Evolutionary conservation across 2,329 filamentous ascomycete genomes (phyloP), one percentile per base, ranked within the genome.

Genomic region (Alternaria viburni): DNA sequence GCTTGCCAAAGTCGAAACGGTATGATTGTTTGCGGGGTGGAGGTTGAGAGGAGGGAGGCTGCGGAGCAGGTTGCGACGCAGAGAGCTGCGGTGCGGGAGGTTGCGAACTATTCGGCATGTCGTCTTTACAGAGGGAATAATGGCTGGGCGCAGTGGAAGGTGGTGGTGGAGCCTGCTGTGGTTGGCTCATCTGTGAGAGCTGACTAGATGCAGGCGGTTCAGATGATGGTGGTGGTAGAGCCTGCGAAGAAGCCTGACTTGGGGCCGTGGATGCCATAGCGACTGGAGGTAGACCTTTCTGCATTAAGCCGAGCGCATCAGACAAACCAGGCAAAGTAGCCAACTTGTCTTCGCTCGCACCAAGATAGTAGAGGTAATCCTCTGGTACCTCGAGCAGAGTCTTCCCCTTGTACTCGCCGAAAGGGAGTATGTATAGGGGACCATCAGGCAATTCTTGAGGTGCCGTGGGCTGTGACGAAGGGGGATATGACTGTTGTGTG

Each of bases 161-260:
- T 11, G 36, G 36, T 3, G 4, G 32, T 9, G 4, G n/a, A 3
- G 9, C 9, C 9, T 41, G 36, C n/a, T 36, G 21, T 21, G 21
- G 21, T 21, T 21, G 21, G 21, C 21, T 21, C 21, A 21, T 21
- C 21, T 21, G 21, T 21, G 21, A 21, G 21, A 21, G 21, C 21
- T 21, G 21, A 21, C 21, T 36, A 3, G 32, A 36, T 3, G 32
- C 32, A 36, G 32, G 15, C 32, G 32, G 15, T 36, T 3, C 32
- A 36, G 4, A 36, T 36, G 32, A 36, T 36, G 32, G 15, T 15
- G 32, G 32, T 36, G 32, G 32, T 3, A 36, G 8, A 36, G 32
- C 1, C 0, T 36, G 32, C 4, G 32, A 36, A 0, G 15, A n/a
- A 8, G 6, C 1, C 6, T n/a, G 15, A n/a, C 7, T 10, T 0